Evolutionary conservation across 352 stramenopile genomes (phyloP).

Genomic region (Globisporangium mamillatum): DNA sequence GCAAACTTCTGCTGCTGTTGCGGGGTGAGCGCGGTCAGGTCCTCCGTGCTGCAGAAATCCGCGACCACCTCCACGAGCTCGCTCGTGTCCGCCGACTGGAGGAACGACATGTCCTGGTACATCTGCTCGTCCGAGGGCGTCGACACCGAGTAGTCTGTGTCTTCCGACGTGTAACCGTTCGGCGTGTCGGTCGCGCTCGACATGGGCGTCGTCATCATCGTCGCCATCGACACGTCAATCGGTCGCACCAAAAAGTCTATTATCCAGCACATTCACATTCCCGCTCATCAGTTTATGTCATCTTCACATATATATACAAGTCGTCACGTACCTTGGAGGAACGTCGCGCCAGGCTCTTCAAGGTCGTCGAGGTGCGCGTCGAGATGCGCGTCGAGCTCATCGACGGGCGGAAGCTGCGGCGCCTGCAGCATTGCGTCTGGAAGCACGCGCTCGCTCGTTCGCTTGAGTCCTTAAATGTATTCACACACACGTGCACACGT

Average conservation of each 20-base stretch:
- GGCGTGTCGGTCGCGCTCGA: conserved; percentile 40
- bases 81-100: conserved; percentile 49
- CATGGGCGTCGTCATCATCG: conserved; percentile 27
- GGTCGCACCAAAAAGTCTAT: conserved; percentile 36
- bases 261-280: conserved; percentile 10
- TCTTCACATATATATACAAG: not conserved
- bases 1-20: conserved; percentile 54
- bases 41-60: conserved; percentile 42
- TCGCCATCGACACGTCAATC: conserved; percentile 5
- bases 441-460: not conserved
- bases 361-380: conserved; percentile 71
- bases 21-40: conserved; percentile 44
- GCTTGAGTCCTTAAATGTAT: not conserved
- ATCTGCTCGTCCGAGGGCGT: conserved; percentile 71
- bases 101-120: conserved; percentile 75
- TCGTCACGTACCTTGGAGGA: conserved; percentile 48
- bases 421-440: conserved; percentile 43
- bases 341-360: conserved; percentile 60
- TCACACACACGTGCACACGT: not conserved
- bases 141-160: conserved; percentile 75
- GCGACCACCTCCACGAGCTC: conserved; percentile 65
- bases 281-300: not conserved
- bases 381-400: conserved; percentile 71
- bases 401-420: conserved; percentile 42
- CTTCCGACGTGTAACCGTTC: conserved; percentile 82